Base-by-base conservation (phyloP, 345 rosid species). In the Populus deltoides region DNA sequence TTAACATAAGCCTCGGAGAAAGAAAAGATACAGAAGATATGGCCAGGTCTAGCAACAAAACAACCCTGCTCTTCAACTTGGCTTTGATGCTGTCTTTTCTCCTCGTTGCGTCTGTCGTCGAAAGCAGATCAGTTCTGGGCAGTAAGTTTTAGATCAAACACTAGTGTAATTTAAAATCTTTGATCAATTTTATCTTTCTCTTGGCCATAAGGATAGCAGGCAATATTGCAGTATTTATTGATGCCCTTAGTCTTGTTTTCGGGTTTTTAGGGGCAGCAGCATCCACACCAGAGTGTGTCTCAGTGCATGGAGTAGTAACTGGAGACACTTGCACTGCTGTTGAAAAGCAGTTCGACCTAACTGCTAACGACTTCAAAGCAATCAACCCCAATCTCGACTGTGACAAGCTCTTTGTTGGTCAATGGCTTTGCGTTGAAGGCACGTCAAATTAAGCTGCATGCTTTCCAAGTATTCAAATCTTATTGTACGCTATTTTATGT, bases 361-460 rank as follows among this genome's bases (percentile, higher is more conserved):
- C 71, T 0, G 8, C 75, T 6, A 17, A 66, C 0, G 7, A 70
- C 43, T 81, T 79, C 6, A 20, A 12, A 3, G 55, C 69, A 7
- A 55, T 83, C 63, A 85, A 88, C 82, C 87, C 84, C 9, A 88
- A 86, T 33, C 71, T 86, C 77, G 49, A 78, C 1, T 85, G 88
- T 6, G 0, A n/a, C 6, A n/a, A 43, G 1, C 76, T 83, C 69
- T 85, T 85, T 49, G 59, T 80, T n/a, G 87, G 87, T 22, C 88
- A 85, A 61, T 86, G 88, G 86, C 71, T 88, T 9, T 85, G 89
- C 36, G 77, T 83, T 43, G 70, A 24, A 9, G 83, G 85, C 66
- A 53, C 57, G 2, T 33, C 79, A 8, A 49, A 49, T 49, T 51
- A 17, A 51, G 55, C 55, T 51, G 55, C 55, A 17, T 51, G 22